Percentiles rank a stretch among this genome's conserved stretches.
These are phyloP conservation scores for Xylaria polymorpha DNA, from an alignment of 2,329 filamentous ascomycete genomes.

Conservation along the genomic window DNA sequence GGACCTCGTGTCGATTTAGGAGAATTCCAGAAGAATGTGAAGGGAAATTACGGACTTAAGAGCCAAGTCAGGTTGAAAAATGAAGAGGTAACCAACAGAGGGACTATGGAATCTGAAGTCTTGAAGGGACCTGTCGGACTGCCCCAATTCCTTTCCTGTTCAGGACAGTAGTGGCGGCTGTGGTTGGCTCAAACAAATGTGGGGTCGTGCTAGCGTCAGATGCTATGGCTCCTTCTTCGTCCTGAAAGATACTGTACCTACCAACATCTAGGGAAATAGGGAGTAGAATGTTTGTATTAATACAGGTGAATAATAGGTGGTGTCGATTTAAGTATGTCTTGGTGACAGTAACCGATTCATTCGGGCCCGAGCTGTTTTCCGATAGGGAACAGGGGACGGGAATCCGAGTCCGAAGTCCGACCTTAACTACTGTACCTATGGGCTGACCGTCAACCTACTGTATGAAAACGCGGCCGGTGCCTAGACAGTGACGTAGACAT, in stretches of 20 bases:
- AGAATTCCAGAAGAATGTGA: not conserved
- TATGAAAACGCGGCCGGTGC: not conserved
- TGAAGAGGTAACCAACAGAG: not conserved
- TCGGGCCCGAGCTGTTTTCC: constrained; percentile 32
- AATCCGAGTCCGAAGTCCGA: constrained; percentile 33
- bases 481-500: not conserved
- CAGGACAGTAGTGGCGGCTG: constrained; percentile 14
- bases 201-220: too few relatives aligned
- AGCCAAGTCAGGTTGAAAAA: not conserved
- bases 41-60: not conserved
- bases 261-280: not conserved
- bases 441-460: constrained; percentile 5
- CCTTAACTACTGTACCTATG: constrained; percentile 7
- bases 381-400: constrained; percentile 20
- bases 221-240: not conserved
- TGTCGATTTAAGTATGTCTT: constrained; percentile 17
- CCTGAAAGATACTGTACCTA: not conserved
- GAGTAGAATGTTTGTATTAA: not conserved
- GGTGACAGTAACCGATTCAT: not conserved
- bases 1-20: not conserved
- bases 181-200: constrained; percentile 26
- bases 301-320: not conserved
- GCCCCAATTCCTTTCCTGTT: constrained; percentile 32
- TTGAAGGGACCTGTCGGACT: constrained; percentile 19
- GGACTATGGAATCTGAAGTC: not conserved